Percentiles rank a stretch among this genome's conserved stretches.
phyloP scores from a whole-genome alignment of 2,329 filamentous ascomycete genomes.

The Pestalotiopsis sp. region DNA sequence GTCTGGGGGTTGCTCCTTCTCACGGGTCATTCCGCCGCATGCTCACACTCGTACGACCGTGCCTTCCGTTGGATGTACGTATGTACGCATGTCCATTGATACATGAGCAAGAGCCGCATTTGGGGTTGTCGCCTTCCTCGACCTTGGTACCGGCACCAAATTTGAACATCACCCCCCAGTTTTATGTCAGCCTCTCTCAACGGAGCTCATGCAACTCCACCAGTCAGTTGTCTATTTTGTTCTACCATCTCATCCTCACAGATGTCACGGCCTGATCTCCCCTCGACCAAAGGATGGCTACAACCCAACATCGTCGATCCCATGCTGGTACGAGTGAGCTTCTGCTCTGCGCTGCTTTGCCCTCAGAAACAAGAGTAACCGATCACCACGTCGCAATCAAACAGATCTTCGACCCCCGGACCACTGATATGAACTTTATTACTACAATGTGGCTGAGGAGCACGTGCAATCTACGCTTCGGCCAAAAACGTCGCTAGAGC shows the following conservation, averaged over 20 bases:
- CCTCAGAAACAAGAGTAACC: background rate
- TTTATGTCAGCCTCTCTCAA: background rate
- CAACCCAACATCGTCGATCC: background rate
- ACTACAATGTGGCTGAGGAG: background rate
- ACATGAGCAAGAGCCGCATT: conserved; percentile 6
- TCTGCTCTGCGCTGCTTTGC: background rate
- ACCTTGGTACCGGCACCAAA: background rate
- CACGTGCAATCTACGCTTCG: background rate
- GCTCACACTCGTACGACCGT: background rate
- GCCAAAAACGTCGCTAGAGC: conserved; percentile 2
- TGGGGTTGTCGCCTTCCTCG: background rate
- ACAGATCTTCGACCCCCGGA: background rate
- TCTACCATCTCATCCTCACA: background rate
- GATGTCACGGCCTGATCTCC: background rate
- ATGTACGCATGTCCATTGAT: background rate
- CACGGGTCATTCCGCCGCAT: conserved; percentile 4
- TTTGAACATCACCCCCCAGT: background rate
- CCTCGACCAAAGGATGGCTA: background rate
- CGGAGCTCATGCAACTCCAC: background rate
- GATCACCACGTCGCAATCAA: background rate
- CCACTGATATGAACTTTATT: background rate
- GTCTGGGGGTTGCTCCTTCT: background rate
- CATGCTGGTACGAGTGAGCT: background rate
- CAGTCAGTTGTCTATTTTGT: background rate
- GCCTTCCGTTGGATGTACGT: too few relatives aligned